Evolutionary conservation across 371 early-diverging fungal species (phyloP), one percentile per base, ranked within the genome.

Genomic region (Coemansia sp.): DNA sequence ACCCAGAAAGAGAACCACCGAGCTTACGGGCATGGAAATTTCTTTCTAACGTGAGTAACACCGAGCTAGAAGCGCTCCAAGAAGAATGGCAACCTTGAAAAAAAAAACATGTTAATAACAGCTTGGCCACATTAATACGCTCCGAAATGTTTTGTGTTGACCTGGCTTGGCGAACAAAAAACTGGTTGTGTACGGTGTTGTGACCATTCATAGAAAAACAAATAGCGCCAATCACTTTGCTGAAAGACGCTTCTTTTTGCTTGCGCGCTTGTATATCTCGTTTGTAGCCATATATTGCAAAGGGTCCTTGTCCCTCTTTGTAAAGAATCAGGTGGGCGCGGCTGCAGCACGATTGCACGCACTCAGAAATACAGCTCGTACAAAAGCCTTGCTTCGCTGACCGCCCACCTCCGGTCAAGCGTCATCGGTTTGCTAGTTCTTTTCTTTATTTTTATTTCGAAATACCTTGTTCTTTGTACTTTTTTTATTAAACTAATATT

Each of bases 141-240:
- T 45, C n/a, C 13, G 5, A 45, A n/a, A 45, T 45, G 13, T 16
- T n/a, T n/a, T 16, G 45, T 5, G 45, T 16, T 6, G 16, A 11
- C n/a, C 16, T 45, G n/a, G n/a, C n/a, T 45, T 45, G 45, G 45
- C 45, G 16, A 16, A n/a, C n/a, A 16, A 45, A 45, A 45, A 45
- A 45, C 45, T n/a, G 16, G 45, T 45, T 45, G 45, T n/a, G 45
- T 16, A n/a, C 16, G 40, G 13, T n/a, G 6, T 45, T 42, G 45
- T 16, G 6, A 4, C 4, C 5, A 45, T 45, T n/a, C 16, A 6
- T 45, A 13, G 16, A 16, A 45, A 45, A 45, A 40, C 10, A 10
- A 45, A 45, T n/a, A n/a, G 45, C n/a, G 45, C n/a, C 45, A 45
- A 45, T 48, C 48, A 8, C 48, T 48, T 48, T 48, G 48, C 7